Percentiles rank a stretch among this genome's conserved stretches.
phyloP scores from a whole-genome alignment of 495 filamentous ascomycete species.

The Neurospora cerealis region DNA sequence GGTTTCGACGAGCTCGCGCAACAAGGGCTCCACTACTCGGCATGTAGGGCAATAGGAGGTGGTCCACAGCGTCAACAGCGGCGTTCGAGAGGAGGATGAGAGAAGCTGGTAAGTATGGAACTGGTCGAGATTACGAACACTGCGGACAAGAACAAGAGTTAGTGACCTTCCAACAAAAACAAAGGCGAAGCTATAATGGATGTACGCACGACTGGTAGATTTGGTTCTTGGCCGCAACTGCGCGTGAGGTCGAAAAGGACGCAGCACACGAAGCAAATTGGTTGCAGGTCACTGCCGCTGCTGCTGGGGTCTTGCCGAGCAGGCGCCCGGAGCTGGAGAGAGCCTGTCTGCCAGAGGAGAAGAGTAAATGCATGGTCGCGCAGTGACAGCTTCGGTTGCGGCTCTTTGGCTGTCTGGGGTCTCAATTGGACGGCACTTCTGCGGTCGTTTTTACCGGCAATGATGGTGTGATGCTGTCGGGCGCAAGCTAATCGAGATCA shows the following conservation, averaged over 20 bases:
- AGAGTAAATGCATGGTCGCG: neutral
- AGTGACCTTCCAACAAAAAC: neutral
- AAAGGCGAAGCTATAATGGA: neutral
- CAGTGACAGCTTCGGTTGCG: neutral
- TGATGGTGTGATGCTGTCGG: neutral
- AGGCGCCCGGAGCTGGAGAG: neutral
- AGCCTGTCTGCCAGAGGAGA: neutral
- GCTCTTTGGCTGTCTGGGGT: neutral
- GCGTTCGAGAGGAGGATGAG: conserved; percentile 45
- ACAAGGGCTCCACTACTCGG: conserved; percentile 40
- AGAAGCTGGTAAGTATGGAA: conserved; percentile 51
- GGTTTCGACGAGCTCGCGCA: conserved; percentile 43
- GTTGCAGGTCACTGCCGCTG: neutral
- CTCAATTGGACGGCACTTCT: neutral
- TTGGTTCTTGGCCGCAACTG: conserved; percentile 28
- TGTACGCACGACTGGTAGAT: conserved; percentile 35
- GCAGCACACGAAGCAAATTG: conserved; percentile 1
- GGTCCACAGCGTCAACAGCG: conserved; percentile 62
- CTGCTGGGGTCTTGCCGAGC: neutral
- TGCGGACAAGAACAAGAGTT: conserved; percentile 14
- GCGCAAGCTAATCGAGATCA: neutral
- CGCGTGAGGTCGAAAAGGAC: conserved; percentile 22
- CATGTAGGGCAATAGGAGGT: conserved; percentile 56
- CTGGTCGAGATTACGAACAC: conserved; percentile 49
- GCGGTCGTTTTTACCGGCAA: neutral